phyloP scores from a whole-genome alignment of 345 rosid genomes.

The Brassica carinata region DNA sequence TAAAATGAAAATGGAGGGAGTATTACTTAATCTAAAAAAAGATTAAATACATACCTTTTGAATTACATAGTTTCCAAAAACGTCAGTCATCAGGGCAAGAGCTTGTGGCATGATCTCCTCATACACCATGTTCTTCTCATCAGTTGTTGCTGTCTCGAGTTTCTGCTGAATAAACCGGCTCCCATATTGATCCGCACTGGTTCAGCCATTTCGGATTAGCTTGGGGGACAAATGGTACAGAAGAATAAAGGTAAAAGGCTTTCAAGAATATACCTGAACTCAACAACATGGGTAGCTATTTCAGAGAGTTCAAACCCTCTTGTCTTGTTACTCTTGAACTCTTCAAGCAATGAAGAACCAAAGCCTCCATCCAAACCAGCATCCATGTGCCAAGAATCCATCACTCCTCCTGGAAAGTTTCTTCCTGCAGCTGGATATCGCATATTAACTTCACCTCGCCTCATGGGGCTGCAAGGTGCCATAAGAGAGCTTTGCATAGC shows the following conservation, averaged over 20 bases:
- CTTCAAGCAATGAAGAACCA: constrained; percentile 70
- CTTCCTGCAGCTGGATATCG: constrained; percentile 54
- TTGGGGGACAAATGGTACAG: background rate
- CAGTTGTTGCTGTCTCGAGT: constrained; percentile 87
- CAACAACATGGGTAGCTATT: constrained; percentile 72
- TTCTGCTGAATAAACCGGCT: constrained; percentile 97
- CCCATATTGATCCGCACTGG: constrained; percentile 87
- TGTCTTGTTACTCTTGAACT: constrained; percentile 73
- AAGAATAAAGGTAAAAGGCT: background rate
- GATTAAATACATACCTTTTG: constrained; percentile 63
- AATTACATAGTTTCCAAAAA: constrained; percentile 93
- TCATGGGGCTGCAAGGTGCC: constrained; percentile 60
- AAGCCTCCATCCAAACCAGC: constrained; percentile 53
- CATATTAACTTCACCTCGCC: constrained; percentile 57
- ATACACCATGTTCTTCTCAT: constrained; percentile 87
- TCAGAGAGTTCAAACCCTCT: constrained; percentile 72
- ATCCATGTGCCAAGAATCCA: constrained; percentile 67
- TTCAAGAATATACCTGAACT: constrained; percentile 57
- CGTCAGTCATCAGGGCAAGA: constrained; percentile 88
- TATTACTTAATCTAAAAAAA: background rate
- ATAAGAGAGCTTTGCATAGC: constrained; percentile 57
- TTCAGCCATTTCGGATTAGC: background rate
- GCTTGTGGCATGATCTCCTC: constrained; percentile 87
- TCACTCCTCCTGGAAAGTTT: constrained; percentile 54
- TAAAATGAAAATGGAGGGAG: too few relatives aligned